These are phyloP conservation scores for Sicyos baderoa DNA, from an alignment of 306 rosid genomes.

Conservation along the genomic window DNA sequence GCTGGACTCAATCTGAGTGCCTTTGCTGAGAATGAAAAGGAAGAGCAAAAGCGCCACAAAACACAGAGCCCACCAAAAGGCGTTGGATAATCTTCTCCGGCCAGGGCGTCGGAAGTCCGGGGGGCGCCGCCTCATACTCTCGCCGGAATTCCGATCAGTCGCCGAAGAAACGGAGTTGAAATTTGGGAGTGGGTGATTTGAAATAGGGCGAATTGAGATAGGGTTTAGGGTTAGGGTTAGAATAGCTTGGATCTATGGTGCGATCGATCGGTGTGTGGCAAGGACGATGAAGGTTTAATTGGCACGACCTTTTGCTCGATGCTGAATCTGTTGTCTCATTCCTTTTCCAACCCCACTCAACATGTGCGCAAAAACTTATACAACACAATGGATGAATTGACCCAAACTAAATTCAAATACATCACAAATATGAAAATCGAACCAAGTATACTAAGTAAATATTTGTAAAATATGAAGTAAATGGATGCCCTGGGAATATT, in stretches of 20 bases:
- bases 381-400: too few relatives aligned
- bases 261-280: background rate
- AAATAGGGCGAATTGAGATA: background rate
- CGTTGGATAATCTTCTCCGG: conserved; percentile 69
- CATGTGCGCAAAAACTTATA: too few relatives aligned
- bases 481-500: too few relatives aligned
- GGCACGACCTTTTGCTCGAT: background rate
- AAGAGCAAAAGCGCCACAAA: conserved; percentile 60
- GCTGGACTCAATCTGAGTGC: conserved; percentile 65
- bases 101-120: conserved; percentile 71
- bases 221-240: background rate
- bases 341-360: background rate
- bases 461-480: too few relatives aligned
- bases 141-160: background rate
- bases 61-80: conserved; percentile 62
- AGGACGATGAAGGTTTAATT: background rate
- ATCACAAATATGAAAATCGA: too few relatives aligned
- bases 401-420: too few relatives aligned
- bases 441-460: too few relatives aligned
- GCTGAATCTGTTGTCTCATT: conserved; percentile 2
- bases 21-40: conserved; percentile 58
- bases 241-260: too few relatives aligned
- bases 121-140: conserved; percentile 68
- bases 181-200: background rate
- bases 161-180: background rate